phyloP scores from a whole-genome alignment of 148 eudicot genomes.

The Bassia scoparia region DNA sequence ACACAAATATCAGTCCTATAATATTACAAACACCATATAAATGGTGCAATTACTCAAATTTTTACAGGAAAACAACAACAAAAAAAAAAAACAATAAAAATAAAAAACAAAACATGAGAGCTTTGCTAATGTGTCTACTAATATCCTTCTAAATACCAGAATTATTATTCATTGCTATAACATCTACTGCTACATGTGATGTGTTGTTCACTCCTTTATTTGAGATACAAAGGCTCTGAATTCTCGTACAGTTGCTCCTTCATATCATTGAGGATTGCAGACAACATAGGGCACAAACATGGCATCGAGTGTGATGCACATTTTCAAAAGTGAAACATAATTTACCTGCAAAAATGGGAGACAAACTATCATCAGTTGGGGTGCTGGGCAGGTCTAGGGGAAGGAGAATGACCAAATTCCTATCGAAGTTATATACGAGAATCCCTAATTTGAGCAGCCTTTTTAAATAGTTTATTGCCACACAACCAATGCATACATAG shows the following conservation, averaged over 20 bases:
- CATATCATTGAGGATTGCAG: conserved; percentile 11
- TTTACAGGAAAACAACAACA: not conserved
- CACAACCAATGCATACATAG: too few species aligned
- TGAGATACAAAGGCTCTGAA: conserved; percentile 10
- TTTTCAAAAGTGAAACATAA: conserved; percentile 14
- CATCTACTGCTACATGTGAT: conserved; percentile 15
- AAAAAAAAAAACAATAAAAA: not conserved
- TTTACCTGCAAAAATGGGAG: conserved; percentile 26
- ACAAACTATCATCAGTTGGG: not conserved
- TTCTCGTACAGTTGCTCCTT: conserved; percentile 15
- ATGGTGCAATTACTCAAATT: not conserved
- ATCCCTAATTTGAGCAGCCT: too few species aligned
- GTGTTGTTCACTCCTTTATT: conserved; percentile 17
- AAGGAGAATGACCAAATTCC: too few species aligned
- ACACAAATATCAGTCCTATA: conserved; percentile 3
- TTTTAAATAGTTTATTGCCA: too few species aligned
- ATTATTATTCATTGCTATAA: conserved; percentile 11
- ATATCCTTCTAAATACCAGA: not conserved
- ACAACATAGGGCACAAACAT: conserved; percentile 5
- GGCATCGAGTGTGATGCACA: conserved; percentile 4
- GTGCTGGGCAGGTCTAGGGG: not conserved
- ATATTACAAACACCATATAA: not conserved
- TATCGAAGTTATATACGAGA: too few species aligned
- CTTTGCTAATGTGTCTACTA: conserved; percentile 7
- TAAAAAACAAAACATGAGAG: not conserved